Evolutionary conservation across 805 yeast species (phyloP).

Genomic region (Lachancea kluyveri): DNA sequence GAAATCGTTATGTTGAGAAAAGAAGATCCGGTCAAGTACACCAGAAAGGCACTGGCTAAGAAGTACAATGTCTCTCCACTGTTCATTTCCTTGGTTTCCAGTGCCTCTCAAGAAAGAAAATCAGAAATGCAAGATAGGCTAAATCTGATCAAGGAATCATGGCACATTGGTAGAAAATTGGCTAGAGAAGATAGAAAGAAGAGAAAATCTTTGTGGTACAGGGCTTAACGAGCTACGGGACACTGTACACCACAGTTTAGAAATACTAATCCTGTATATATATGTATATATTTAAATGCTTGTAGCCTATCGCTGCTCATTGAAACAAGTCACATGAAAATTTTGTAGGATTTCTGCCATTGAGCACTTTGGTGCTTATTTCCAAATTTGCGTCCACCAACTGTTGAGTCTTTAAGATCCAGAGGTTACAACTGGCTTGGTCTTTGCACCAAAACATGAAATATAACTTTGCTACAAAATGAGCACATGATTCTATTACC

Average conservation of each 20-base stretch:
- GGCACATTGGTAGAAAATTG: constrained; percentile 42
- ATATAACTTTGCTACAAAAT: too few relatives aligned
- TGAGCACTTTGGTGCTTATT: too few relatives aligned
- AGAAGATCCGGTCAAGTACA: constrained; percentile 55
- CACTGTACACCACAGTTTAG: too few relatives aligned
- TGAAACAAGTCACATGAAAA: too few relatives aligned
- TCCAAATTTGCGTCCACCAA: too few relatives aligned
- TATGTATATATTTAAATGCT: too few relatives aligned
- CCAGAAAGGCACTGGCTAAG: constrained; percentile 54
- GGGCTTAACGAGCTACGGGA: constrained; percentile 37
- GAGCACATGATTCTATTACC: too few relatives aligned
- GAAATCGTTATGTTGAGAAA: constrained; percentile 53
- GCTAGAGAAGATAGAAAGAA: constrained; percentile 54
- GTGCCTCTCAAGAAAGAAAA: constrained; percentile 35
- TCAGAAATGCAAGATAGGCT: constrained; percentile 43
- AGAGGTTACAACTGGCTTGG: too few relatives aligned
- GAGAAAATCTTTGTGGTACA: constrained; percentile 58
- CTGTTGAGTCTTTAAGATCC: too few relatives aligned
- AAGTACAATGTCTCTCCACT: constrained; percentile 47
- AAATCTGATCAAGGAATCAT: constrained; percentile 37
- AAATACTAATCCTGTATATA: constrained; percentile 6
- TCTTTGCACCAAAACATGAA: too few relatives aligned
- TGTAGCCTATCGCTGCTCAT: too few relatives aligned
- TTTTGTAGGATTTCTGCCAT: too few relatives aligned
- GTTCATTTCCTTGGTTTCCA: constrained; percentile 50